Conservation (phyloP, 371 early-diverging fungal genomes). For the Apophysomyces elegans region DNA sequence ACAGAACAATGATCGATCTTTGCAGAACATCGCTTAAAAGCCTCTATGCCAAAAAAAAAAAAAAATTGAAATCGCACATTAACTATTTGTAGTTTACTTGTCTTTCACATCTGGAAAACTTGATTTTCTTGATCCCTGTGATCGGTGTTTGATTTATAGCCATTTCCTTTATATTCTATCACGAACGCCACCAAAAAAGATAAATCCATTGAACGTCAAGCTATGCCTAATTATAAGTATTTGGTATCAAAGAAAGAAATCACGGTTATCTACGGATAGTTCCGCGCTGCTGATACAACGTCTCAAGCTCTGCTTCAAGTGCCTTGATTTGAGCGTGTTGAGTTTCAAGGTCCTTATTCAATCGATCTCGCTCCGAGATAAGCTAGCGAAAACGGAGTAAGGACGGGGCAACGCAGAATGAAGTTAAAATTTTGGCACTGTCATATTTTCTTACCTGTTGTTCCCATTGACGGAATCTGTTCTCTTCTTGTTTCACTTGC, state of each 20-base stretch:
- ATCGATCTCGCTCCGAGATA: constrained; percentile 92
- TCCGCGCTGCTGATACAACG: constrained; percentile 51
- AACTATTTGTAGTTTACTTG: no score
- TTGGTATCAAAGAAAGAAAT: background rate
- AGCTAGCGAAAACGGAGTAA: constrained; percentile 54
- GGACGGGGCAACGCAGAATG: background rate
- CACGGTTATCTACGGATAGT: constrained; percentile 28
- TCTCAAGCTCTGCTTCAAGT: constrained; percentile 83
- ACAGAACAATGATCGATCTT: no score
- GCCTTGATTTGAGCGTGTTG: constrained; percentile 90
- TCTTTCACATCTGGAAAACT: no score
- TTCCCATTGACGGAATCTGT: constrained; percentile 96
- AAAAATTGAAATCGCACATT: no score
- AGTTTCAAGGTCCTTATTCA: constrained; percentile 94
- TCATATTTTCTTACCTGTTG: constrained; percentile 69
- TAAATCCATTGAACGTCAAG: no score
- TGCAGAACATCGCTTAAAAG: no score
- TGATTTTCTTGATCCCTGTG: no score
- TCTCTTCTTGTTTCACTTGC: constrained; percentile 92
- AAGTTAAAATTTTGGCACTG: background rate
- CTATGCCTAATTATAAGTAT: no score
- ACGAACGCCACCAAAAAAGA: no score
- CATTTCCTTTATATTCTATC: no score
- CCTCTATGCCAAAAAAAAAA: no score
- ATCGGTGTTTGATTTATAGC: no score